phyloP scores from a whole-genome alignment of 202 grass and related monocot species.

The Panicum hallii region DNA sequence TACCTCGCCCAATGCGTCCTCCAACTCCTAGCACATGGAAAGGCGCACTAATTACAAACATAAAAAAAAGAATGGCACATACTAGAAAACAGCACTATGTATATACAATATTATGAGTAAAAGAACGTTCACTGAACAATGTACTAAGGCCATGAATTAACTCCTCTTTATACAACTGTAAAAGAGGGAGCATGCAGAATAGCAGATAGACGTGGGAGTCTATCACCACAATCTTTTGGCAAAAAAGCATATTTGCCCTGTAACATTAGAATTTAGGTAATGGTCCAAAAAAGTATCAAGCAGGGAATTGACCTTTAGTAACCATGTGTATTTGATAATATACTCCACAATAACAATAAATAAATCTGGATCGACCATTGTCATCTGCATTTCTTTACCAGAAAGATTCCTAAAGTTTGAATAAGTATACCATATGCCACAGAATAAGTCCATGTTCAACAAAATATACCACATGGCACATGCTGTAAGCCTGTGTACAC shows the following conservation, averaged over 20 bases:
- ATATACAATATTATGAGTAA: background rate
- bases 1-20: constrained; percentile 85
- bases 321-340: background rate
- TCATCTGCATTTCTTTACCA: constrained; percentile 20
- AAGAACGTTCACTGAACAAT: background rate
- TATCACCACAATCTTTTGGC: background rate
- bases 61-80: background rate
- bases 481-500: background rate
- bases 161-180: constrained; percentile 1
- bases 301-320: background rate
- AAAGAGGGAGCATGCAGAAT: constrained; percentile 23
- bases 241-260: background rate
- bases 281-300: background rate
- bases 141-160: constrained; percentile 21
- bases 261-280: constrained; percentile 1
- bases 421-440: background rate
- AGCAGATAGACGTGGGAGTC: background rate
- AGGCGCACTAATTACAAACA: constrained; percentile 30
- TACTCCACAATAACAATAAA: background rate
- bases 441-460: background rate
- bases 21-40: constrained; percentile 74
- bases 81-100: constrained; percentile 22
- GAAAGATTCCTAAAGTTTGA: background rate
- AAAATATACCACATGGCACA: constrained; percentile 12
- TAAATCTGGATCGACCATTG: background rate